phyloP scores from a whole-genome alignment of 208 protist genomes.

The Crithidia acanthocephali region DNA sequence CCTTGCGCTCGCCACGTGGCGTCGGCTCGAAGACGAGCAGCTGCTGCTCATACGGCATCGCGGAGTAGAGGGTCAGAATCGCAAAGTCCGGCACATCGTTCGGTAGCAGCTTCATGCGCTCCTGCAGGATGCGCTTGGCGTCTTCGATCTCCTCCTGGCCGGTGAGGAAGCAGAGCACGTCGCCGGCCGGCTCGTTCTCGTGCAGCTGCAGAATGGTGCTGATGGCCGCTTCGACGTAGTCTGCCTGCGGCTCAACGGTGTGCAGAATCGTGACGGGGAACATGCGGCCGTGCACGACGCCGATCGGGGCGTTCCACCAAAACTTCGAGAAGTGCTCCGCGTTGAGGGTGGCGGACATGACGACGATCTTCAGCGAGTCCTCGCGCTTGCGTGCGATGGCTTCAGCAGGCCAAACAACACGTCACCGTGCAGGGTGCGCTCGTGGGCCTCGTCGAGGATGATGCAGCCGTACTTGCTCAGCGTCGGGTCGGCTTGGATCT shows the following conservation, averaged over 20 bases:
- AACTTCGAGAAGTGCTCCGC: conserved; percentile 95
- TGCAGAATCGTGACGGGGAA: conserved; percentile 95
- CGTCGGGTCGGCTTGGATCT: conserved; percentile 94
- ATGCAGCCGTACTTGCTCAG: conserved; percentile 96
- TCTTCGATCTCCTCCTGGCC: conserved; percentile 95
- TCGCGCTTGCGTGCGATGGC: conserved; percentile 66
- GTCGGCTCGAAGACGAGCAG: conserved; percentile 96
- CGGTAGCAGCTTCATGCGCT: conserved; percentile 79
- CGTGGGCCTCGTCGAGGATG: conserved; percentile 99
- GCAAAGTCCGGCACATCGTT: conserved; percentile 66
- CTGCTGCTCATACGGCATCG: conserved; percentile 97
- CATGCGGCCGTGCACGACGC: conserved; percentile 88
- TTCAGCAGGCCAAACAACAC: conserved; percentile 93
- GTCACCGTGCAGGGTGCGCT: conserved; percentile 97
- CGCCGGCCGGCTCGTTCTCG: conserved; percentile 95
- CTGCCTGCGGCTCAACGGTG: conserved; percentile 92
- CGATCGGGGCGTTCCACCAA: conserved; percentile 94
- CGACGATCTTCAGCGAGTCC: conserved; percentile 90
- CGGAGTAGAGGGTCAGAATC: conserved; percentile 94
- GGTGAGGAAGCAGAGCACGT: conserved; percentile 99
- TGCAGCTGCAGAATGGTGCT: conserved; percentile 98
- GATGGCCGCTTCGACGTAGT: conserved; percentile 98
- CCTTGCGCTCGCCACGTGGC: conserved; percentile 86
- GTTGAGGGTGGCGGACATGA: conserved; percentile 98
- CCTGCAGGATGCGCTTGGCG: conserved; percentile 79